Base-by-base conservation (phyloP, 208 protist species). In the Leptomonas pyrrhocoris region DNA sequence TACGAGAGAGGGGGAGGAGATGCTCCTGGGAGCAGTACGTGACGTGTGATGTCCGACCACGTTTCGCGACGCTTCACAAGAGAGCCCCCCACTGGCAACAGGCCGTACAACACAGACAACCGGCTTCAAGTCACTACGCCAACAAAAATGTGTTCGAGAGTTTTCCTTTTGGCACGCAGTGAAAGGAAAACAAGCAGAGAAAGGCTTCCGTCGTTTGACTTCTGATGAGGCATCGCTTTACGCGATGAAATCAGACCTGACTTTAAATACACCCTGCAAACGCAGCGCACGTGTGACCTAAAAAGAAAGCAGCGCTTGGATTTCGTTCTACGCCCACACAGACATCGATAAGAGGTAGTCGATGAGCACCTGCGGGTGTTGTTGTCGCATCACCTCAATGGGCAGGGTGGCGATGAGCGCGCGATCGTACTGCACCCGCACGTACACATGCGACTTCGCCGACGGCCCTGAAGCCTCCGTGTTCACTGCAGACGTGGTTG, bases 341-440 rank as follows among this genome's bases (percentile, higher is more conserved):
- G 85, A 75, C 30, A 77, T 84, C 8, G 89, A 88, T 18, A 91
- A 77, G 23, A 94, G 67, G 43, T 92, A 93, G 46, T 90, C 85
- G 49, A 92, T 97, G 36, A 93, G 80, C 34, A 90, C 66, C 77
- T 93, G 88, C 23, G 84, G 93, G 51, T 93, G 83, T 58, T 81
- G 84, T 49, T 73, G 80, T 6, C 86, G 82, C 87, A 88, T 89
- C 54, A 95, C 64, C 65, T 86, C 91, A 23, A 93, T 72, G 36
- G 87, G 81, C 2, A 88, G 36, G 43, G 85, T 93, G 27, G 85
- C 83, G 19, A 92, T 67, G 5, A 92, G 70, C 1, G 75, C 68
- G 13, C 85, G 83, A 64, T 89, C 78, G 60, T 86, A 90, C 74
- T 89, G 81, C 36, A 92, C 83, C 3, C 87, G 87, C 6, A 93